Evolutionary conservation across 768 basidiomycete genomes (phyloP), one percentile per base, ranked within the genome.

Genomic region (Lentinula sp.): DNA sequence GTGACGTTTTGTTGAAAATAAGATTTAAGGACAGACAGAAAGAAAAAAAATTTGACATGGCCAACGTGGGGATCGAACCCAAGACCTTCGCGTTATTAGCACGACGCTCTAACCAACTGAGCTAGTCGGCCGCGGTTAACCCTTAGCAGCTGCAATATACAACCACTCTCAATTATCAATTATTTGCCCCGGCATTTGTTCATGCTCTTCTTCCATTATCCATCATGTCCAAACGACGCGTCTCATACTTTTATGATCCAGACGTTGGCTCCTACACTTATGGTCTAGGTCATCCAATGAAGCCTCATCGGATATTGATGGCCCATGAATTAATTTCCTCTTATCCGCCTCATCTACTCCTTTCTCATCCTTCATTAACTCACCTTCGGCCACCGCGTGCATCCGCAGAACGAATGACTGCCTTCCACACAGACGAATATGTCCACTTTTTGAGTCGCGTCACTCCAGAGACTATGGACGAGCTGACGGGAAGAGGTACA

Each of bases 341-440:
- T 35, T 99, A 98, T 68, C 65, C 64, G 89, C 13, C 23, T 49
- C 10, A 40, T 46, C 52, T 18, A 15, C 13, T 37, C 23, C 56
- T 57, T 23, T 37, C 43, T 18, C 18, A 31, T 57, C 37, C 34
- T 49, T 37, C 57, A 21, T 4, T 46, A 16, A 48, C 59, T 50
- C 49, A 48, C 42, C 37, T 55, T 18, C 81, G 79, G 68, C 87
- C 93, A 5, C 81, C 78, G 65, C 80, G 91, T 18, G 86, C 91
- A 4, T 80, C 84, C 0, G 83, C 88, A 13, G 81, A 86, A 67
- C 81, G 84, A 23, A 90, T 99, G 90, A 89, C 91, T n/a, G 76
- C 87, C 10, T 99, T 98, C 74, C 97, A 99, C 72, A 94, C 96
- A 21, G 97, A 99, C 76, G 97, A 99, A 80, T 99, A 97, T 74